Conservation (phyloP, 768 basidiomycete genomes). For the Imleria badia region DNA sequence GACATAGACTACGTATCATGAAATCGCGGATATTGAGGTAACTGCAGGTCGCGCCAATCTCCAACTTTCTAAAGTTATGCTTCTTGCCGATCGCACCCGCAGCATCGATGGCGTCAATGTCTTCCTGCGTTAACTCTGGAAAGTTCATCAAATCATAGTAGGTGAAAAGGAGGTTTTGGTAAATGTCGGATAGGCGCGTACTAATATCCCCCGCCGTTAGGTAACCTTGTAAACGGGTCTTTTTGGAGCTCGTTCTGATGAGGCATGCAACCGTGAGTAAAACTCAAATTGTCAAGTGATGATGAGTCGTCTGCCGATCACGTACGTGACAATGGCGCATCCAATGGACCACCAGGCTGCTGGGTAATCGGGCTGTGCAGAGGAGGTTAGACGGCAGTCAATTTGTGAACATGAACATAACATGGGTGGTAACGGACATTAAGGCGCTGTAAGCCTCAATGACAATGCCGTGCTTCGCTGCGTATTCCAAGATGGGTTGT, state of each 20-base stretch:
- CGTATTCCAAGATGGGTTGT: constrained; percentile 56
- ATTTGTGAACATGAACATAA: not conserved
- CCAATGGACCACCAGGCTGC: constrained; percentile 61
- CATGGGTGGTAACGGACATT: constrained; percentile 39
- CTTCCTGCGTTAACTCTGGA: constrained; percentile 49
- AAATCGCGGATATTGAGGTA: constrained; percentile 9
- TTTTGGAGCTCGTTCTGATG: constrained; percentile 70
- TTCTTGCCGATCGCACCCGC: constrained; percentile 43
- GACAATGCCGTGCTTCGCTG: constrained; percentile 55
- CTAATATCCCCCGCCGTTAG: constrained; percentile 63
- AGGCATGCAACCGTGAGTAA: not conserved
- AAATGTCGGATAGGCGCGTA: constrained; percentile 15
- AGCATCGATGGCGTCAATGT: constrained; percentile 52
- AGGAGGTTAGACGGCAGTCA: not conserved
- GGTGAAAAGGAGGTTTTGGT: not conserved
- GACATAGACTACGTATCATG: too few species aligned
- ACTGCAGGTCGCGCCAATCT: not conserved
- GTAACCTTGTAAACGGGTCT: constrained; percentile 64
- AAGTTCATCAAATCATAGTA: not conserved
- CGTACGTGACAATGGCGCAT: constrained; percentile 61
- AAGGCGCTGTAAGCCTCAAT: constrained; percentile 74
- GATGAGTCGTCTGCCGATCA: not conserved
- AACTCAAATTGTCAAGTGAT: not conserved
- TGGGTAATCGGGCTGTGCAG: constrained; percentile 54
- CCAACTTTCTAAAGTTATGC: constrained; percentile 3